phyloP scores from a whole-genome alignment of 768 basidiomycete genomes.

The Macrocybe gigantea region DNA sequence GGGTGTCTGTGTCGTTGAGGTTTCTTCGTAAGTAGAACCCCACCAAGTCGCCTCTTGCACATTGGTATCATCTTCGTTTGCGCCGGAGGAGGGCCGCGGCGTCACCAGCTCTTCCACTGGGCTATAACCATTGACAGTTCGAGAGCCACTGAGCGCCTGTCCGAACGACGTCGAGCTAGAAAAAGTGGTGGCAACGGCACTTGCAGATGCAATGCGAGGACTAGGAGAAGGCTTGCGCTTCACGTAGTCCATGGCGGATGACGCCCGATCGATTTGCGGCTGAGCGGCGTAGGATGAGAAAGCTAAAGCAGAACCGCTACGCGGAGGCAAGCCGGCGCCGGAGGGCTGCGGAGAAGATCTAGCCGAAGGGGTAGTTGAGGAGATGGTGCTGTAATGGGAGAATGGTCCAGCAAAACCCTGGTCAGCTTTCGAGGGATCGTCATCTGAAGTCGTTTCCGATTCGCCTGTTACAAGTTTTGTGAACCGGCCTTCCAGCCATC shows the following conservation, averaged over 20 bases:
- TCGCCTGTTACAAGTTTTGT: slow-evolving; percentile 96
- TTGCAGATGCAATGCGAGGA: slow-evolving; percentile 49
- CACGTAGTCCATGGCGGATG: slow-evolving; percentile 73
- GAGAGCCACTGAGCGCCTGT: slow-evolving; percentile 31
- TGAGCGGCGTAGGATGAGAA: slow-evolving; percentile 38
- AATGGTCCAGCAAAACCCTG: slow-evolving; percentile 71
- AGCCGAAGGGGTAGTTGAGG: slow-evolving; percentile 70
- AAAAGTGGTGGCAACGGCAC: slow-evolving; percentile 47
- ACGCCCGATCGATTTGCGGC: slow-evolving; percentile 59
- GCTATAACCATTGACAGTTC: slow-evolving; percentile 21
- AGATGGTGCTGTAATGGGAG: slow-evolving; percentile 89
- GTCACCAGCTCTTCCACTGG: slow-evolving; percentile 25
- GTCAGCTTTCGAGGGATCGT: slow-evolving; percentile 29
- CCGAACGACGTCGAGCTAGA: slow-evolving; percentile 32
- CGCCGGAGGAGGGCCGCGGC: slow-evolving; percentile 18
- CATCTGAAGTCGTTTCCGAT: slow-evolving; percentile 34
- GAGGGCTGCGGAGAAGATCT: slow-evolving; percentile 73
- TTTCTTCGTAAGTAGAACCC: slow-evolving; percentile 40
- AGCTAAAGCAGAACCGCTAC: slow-evolving; percentile 70
- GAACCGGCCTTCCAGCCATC: slow-evolving; percentile 88
- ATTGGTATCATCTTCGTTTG: slow-evolving; percentile 26
- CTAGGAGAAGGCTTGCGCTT: slow-evolving; percentile 51
- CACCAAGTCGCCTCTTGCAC: slow-evolving; percentile 56
- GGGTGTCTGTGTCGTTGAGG: slow-evolving; percentile 46
- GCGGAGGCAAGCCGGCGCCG: slow-evolving; percentile 41